These are phyloP conservation scores for Penicillium samsonianum DNA, from an alignment of 495 filamentous ascomycete species.

Conservation along the genomic window DNA sequence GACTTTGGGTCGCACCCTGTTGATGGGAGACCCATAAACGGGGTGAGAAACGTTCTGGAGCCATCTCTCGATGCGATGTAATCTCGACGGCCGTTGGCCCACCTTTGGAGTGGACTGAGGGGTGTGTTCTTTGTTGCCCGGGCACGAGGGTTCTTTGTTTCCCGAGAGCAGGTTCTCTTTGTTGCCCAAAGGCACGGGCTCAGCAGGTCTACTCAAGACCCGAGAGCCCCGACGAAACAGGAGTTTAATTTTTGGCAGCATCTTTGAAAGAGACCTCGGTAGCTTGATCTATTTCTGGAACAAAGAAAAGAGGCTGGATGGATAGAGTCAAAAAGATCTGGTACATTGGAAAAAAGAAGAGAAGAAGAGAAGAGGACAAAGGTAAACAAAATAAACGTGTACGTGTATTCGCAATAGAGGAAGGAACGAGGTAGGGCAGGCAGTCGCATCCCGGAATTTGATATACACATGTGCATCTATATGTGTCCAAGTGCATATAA, in stretches of 20 bases:
- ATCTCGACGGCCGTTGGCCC: neutral
- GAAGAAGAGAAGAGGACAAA: neutral
- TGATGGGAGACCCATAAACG: neutral
- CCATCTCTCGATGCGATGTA: neutral
- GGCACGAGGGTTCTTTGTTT: neutral
- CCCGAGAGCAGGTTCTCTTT: neutral
- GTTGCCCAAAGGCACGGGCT: neutral
- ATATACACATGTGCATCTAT: neutral
- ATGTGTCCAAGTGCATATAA: neutral
- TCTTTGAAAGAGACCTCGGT: neutral
- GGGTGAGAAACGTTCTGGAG: neutral
- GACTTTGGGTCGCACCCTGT: neutral
- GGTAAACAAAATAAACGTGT: neutral
- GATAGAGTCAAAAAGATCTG: neutral
- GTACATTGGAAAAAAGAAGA: neutral
- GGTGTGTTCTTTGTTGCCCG: neutral
- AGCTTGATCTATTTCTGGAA: conserved; percentile 9
- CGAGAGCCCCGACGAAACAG: neutral
- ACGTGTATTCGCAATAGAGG: neutral
- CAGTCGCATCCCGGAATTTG: neutral
- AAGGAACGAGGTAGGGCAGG: neutral
- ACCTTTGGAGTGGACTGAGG: neutral
- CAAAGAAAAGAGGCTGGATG: conserved; percentile 2
- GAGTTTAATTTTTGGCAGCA: neutral
- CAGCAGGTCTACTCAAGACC: neutral